Percentiles rank a stretch among this genome's conserved stretches.
These are phyloP conservation scores for Podospora didyma DNA, from an alignment of 495 filamentous ascomycete species.

Conservation along the genomic window DNA sequence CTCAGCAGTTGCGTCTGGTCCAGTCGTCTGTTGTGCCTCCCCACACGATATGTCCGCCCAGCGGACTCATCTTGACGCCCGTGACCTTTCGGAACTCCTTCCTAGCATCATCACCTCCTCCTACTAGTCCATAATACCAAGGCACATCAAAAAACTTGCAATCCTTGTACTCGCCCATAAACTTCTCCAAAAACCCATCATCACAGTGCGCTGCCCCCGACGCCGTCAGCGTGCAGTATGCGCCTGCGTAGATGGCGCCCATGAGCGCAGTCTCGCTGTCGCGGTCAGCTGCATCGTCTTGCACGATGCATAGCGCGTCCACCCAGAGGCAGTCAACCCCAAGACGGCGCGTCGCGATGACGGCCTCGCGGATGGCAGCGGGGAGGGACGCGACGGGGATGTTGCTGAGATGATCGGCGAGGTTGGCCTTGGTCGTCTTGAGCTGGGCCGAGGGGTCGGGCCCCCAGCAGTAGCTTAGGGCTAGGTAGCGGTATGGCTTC, in stretches of 20 bases:
- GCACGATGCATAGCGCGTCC: slow-evolving; percentile 4
- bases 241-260: slow-evolving; percentile 2
- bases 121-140: not conserved
- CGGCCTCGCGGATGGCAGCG: slow-evolving; percentile 1
- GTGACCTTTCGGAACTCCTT: not conserved
- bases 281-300: slow-evolving; percentile 6
- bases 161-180: not conserved
- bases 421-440: slow-evolving; percentile 6
- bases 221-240: slow-evolving; percentile 1
- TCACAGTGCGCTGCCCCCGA: not conserved
- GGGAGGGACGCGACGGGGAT: not conserved
- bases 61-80: not conserved
- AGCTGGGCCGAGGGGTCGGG: not conserved
- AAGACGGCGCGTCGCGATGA: not conserved
- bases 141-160: not conserved
- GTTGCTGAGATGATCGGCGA: not conserved
- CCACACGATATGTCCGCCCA: not conserved
- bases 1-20: not conserved
- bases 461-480: slow-evolving; percentile 6
- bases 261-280: not conserved
- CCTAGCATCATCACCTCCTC: not conserved
- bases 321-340: slow-evolving; percentile 3
- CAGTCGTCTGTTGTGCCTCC: not conserved
- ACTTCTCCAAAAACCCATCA: not conserved
- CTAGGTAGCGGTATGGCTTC: not conserved